phyloP scores from a whole-genome alignment of 225 moss, liverwort and hornwort species.

The Rhytidiadelphus loreus region DNA sequence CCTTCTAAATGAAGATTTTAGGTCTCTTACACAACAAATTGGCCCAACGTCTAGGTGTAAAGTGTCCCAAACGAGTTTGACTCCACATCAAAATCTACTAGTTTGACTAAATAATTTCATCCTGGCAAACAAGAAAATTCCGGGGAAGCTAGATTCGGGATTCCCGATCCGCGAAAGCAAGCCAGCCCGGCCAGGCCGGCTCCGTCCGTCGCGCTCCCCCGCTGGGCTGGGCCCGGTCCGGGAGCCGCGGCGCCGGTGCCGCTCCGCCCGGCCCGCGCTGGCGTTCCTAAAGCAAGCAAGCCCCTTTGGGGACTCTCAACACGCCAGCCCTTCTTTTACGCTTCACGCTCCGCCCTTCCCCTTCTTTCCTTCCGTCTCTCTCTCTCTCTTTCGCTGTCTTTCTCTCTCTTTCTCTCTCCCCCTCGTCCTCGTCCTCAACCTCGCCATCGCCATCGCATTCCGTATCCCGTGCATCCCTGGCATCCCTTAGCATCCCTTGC shows the following conservation, averaged over 20 bases:
- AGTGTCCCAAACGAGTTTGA: background rate
- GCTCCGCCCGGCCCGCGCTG: conserved; percentile 17
- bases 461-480: background rate
- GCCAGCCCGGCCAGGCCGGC: background rate
- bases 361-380: background rate
- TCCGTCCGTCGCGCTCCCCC: background rate
- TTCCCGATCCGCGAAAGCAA: background rate
- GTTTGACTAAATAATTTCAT: background rate
- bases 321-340: conserved; percentile 21
- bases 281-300: conserved; percentile 12
- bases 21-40: background rate
- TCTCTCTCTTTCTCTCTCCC: background rate
- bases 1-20: background rate
- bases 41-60: background rate
- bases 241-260: background rate
- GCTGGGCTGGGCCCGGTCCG: background rate
- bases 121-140: background rate
- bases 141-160: background rate
- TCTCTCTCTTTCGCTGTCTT: background rate
- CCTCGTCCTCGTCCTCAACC: background rate
- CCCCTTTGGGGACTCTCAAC: background rate
- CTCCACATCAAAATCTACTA: background rate
- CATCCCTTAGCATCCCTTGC: background rate
- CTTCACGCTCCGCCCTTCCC: background rate
- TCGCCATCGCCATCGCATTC: background rate